Base-by-base conservation (phyloP, 768 basidiomycete species). In the Leccinum boreale region DNA sequence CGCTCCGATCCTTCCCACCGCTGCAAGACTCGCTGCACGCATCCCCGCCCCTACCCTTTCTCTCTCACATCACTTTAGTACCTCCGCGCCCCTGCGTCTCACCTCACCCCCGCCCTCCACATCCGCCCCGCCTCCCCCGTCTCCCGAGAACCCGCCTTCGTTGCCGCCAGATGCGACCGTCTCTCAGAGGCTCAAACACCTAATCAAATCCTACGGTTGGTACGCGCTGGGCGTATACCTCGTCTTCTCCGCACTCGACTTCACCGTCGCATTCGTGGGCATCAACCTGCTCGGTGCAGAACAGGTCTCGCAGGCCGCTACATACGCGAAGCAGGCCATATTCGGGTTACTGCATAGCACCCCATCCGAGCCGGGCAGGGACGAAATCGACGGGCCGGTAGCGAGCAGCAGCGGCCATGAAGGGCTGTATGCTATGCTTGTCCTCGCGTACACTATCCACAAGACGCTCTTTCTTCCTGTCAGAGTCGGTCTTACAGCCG, bases 191-290 rank as follows among this genome's bases (percentile, higher is more conserved):
- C 77, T 94, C 23, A 92, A 87, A 67, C 81, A 84, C 63, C 87
- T 98, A 57, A 87, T 94, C 58, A 94, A 90, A 69, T 83, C 89
- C 4, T 97, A 98, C 70, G 96, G 96, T 29, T 94, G 92, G 91
- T 96, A 95, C 69, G 94, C 97, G 19, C 80, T 98, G 28, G 94
- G 90, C 31, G 86, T 98, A 24, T 99, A 99, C 77, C 46, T 87
- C 60, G 68, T 87, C 51, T 70, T 98, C 55, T 82, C 83, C 44
- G 76, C 78, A 7, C 67, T 94, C 69, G 97, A 99, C 72, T 94
- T 98, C 70, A 76, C 83, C 35, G 79, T 97, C 65, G 85, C 90
- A 0, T 97, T 97, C 69, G 81, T 85, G 49, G 85, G 85, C 52
- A 85, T 99, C 68, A 89, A 92, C 64, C 77, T 93, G 45, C 77